Percentiles rank a stretch among this genome's conserved stretches.
Conservation (phyloP, 805 yeast genomes). For the Zygosaccharomyces gambellarensis region DNA sequence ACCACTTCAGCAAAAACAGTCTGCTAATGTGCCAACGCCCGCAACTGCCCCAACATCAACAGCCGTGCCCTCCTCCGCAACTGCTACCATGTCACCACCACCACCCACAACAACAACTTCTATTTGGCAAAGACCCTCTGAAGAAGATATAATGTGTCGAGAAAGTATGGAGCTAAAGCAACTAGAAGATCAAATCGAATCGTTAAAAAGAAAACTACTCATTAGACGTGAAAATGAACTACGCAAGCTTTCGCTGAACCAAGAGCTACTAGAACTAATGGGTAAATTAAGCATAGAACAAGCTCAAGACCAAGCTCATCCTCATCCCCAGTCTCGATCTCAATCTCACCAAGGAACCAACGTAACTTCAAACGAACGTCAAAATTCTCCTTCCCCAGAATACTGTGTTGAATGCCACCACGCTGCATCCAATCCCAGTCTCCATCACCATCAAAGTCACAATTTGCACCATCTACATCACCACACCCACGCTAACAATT, state of each 20-base stretch:
- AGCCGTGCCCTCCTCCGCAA: background rate
- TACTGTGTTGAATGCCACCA: conserved; percentile 14
- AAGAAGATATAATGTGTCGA: conserved; percentile 33
- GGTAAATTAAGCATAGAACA: conserved; percentile 20
- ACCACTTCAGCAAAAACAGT: background rate
- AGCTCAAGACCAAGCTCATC: background rate
- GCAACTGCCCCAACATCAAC: no score
- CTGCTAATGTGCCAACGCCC: no score
- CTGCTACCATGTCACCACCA: conserved; percentile 5
- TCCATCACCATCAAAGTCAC: background rate
- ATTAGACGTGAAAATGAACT: conserved; percentile 36
- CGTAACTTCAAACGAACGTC: background rate
- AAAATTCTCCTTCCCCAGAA: conserved; percentile 3
- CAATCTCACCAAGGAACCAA: background rate
- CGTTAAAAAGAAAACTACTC: conserved; percentile 31
- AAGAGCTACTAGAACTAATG: conserved; percentile 28
- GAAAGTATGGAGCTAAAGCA: conserved; percentile 36
- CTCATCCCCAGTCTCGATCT: background rate
- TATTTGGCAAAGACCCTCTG: conserved; percentile 18
- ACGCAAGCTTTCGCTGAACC: conserved; percentile 33
- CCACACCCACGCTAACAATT: background rate
- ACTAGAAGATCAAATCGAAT: conserved; percentile 33
- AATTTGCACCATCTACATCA: background rate
- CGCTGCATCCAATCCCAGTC: background rate
- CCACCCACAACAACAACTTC: background rate